Conservation (phyloP, 2,329 filamentous ascomycete genomes). For the Talaromyces funiculosus region DNA sequence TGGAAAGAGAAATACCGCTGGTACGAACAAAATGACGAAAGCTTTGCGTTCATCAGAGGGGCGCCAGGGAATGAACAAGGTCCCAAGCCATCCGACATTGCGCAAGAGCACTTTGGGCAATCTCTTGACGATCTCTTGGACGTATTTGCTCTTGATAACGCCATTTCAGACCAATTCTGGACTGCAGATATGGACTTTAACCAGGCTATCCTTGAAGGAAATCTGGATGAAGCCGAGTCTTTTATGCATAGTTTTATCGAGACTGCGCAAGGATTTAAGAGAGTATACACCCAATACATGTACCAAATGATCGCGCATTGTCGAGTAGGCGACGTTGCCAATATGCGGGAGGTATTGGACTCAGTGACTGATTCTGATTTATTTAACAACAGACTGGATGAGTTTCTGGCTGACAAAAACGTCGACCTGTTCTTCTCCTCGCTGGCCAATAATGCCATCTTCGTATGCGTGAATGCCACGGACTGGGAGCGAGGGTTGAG, state of each 20-base stretch:
- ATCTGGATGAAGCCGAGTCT: neutral
- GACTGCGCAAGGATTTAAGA: slow-evolving; percentile 10
- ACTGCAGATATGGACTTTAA: slow-evolving; percentile 4
- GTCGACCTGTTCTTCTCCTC: slow-evolving; percentile 12
- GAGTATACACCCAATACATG: slow-evolving; percentile 14
- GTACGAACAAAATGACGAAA: slow-evolving; percentile 8
- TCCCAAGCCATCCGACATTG: neutral
- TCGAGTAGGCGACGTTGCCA: slow-evolving; percentile 17
- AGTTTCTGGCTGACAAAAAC: slow-evolving; percentile 12
- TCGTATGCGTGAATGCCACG: slow-evolving; percentile 12
- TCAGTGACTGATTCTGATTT: slow-evolving; percentile 18
- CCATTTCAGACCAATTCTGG: slow-evolving; percentile 2
- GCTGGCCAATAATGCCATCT: slow-evolving; percentile 17
- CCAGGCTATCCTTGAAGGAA: neutral
- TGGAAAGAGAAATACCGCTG: slow-evolving; percentile 4
- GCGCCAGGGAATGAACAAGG: neutral
- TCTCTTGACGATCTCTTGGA: slow-evolving; percentile 5
- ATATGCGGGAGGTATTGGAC: slow-evolving; percentile 17
- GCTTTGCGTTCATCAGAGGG: neutral
- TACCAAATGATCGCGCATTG: slow-evolving; percentile 18
- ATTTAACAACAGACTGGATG: slow-evolving; percentile 15
- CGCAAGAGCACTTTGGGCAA: neutral
- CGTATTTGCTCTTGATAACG: neutral
- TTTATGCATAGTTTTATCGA: slow-evolving; percentile 15
- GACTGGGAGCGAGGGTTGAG: slow-evolving; percentile 16